Conservation (phyloP, 2,329 filamentous ascomycete species). For the Colletotrichum liaoningense region DNA sequence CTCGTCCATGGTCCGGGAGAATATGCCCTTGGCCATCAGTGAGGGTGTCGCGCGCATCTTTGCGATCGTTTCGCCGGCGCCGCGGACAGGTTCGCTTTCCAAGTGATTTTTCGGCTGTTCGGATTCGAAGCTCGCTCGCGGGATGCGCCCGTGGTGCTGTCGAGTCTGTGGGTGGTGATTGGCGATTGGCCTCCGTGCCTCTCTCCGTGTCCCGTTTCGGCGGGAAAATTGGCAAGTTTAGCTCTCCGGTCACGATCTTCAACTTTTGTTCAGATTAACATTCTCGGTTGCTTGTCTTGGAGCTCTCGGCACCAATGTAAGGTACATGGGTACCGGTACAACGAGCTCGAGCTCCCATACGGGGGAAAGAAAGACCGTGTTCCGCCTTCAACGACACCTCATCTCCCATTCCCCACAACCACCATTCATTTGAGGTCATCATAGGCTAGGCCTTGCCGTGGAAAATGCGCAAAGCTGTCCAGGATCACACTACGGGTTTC, state of each 20-base stretch:
- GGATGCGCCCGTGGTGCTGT: neutral
- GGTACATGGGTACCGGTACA: neutral
- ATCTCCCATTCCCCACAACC: neutral
- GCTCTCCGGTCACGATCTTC: neutral
- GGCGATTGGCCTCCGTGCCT: neutral
- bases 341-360: slow-evolving; percentile 13
- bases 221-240: neutral
- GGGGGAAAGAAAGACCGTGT: slow-evolving; percentile 27
- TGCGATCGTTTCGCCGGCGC: neutral
- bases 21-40: slow-evolving; percentile 63
- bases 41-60: slow-evolving; percentile 61
- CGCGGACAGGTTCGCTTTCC: neutral
- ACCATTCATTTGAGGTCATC: neutral
- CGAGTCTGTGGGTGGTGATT: neutral
- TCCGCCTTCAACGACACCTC: neutral
- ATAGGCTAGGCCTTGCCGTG: neutral
- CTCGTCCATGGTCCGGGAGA: slow-evolving; percentile 69
- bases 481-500: neutral
- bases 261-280: neutral
- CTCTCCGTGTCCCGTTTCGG: no score
- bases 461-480: neutral
- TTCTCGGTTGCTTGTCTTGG: neutral
- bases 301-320: neutral
- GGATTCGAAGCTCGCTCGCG: neutral
- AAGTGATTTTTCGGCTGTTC: neutral